Conservation (phyloP, 2,329 filamentous ascomycete genomes). For the Nigrograna mackinnonii region DNA sequence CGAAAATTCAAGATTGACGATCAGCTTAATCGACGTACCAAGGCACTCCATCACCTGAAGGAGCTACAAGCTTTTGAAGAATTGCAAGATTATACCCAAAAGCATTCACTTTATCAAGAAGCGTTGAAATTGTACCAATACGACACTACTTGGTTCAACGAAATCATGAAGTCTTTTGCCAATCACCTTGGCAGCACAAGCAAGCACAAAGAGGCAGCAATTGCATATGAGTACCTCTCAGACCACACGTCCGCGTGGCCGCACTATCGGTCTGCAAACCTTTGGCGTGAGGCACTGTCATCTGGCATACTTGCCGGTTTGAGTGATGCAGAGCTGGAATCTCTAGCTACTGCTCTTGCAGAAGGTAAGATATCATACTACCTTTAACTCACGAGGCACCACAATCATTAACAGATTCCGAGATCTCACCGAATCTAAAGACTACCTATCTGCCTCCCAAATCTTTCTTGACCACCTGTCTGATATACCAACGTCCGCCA, state of each 20-base stretch:
- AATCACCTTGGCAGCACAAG: conserved; percentile 75
- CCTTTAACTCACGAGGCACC: too few species aligned
- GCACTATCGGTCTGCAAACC: conserved; percentile 81
- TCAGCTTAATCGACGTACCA: conserved; percentile 74
- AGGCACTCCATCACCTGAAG: conserved; percentile 79
- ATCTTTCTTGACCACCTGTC: conserved; percentile 81
- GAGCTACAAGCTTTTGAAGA: conserved; percentile 76
- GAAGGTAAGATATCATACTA: too few species aligned
- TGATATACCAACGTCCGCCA: conserved; percentile 70
- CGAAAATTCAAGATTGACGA: conserved; percentile 87
- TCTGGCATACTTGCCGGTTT: conserved; percentile 69
- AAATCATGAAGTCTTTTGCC: conserved; percentile 79
- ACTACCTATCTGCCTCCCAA: conserved; percentile 77
- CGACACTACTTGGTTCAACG: conserved; percentile 66
- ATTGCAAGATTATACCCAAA: conserved; percentile 74
- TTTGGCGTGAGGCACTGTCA: conserved; percentile 91
- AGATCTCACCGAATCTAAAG: conserved; percentile 80
- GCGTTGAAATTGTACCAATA: conserved; percentile 86
- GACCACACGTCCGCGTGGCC: conserved; percentile 75
- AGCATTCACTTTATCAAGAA: conserved; percentile 77
- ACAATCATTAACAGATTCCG: too few species aligned
- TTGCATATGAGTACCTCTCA: conserved; percentile 85
- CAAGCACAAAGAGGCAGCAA: conserved; percentile 80
- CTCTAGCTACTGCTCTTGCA: conserved; percentile 74
- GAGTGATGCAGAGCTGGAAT: conserved; percentile 60